Evolutionary conservation across 2,329 filamentous ascomycete species (phyloP).

Genomic region (Xylaria sp.): DNA sequence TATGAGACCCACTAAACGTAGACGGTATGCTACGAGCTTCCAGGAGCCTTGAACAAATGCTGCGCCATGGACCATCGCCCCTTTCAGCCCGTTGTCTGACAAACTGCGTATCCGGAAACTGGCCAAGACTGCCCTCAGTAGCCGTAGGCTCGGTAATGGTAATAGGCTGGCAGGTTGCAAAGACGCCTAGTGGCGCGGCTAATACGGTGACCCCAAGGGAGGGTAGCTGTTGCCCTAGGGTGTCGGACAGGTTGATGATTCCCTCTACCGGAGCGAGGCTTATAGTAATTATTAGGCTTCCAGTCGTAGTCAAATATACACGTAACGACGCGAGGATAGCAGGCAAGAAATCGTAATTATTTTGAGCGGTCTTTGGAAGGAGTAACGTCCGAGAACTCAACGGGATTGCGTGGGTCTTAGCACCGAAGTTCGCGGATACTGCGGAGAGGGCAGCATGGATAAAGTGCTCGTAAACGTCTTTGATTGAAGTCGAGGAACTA

Average conservation of each 20-base stretch:
- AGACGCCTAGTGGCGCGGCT: constrained; percentile 57
- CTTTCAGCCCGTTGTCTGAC: constrained; percentile 45
- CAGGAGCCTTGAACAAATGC: constrained; percentile 53
- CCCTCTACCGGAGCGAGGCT: constrained; percentile 51
- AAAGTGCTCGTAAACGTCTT: constrained; percentile 57
- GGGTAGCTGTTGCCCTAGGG: constrained; percentile 42
- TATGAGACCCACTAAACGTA: constrained; percentile 43
- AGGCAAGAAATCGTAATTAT: constrained; percentile 35
- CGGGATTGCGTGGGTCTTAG: constrained; percentile 51
- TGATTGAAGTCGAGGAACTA: constrained; percentile 41
- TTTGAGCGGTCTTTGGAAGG: constrained; percentile 41
- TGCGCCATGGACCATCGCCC: constrained; percentile 52
- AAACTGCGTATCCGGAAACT: constrained; percentile 57
- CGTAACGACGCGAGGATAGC: constrained; percentile 53
- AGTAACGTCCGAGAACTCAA: constrained; percentile 57
- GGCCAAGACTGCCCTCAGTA: constrained; percentile 44
- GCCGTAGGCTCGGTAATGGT: constrained; percentile 40
- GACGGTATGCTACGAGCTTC: constrained; percentile 53
- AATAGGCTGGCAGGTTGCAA: constrained; percentile 46
- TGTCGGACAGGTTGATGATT: constrained; percentile 50
- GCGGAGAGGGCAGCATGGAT: constrained; percentile 55
- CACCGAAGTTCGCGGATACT: constrained; percentile 54
- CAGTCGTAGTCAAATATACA: constrained; percentile 59
- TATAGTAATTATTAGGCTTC: constrained; percentile 54
- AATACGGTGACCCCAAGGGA: constrained; percentile 51